Evolutionary conservation across 495 filamentous ascomycete genomes (phyloP).

Genomic region (Neurospora tetrasperma): DNA sequence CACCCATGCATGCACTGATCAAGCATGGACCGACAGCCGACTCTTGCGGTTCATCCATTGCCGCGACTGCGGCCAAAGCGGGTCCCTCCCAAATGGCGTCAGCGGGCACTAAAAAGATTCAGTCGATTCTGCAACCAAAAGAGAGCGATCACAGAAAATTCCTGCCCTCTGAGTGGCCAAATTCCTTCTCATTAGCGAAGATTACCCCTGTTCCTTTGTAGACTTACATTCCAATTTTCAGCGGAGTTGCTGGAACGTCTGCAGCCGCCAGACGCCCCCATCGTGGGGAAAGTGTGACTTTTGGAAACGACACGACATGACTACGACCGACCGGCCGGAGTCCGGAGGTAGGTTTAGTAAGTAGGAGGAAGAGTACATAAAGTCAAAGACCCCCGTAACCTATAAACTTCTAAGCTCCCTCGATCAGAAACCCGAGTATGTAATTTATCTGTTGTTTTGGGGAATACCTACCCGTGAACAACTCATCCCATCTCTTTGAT

Average conservation of each 20-base stretch:
- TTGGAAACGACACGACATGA: background rate
- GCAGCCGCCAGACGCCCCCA: background rate
- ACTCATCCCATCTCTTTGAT: background rate
- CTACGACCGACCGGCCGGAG: background rate
- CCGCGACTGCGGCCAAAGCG: slow-evolving; percentile 3
- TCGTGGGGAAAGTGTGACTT: background rate
- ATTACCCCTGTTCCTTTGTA: background rate
- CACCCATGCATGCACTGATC: background rate
- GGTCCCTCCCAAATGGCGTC: slow-evolving; percentile 17
- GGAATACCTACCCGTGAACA: background rate
- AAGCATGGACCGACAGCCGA: background rate
- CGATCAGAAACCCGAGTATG: background rate
- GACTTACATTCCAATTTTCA: background rate
- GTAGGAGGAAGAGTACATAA: background rate
- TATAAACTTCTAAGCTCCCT: background rate
- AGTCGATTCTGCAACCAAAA: background rate
- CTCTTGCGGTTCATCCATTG: background rate
- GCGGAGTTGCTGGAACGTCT: background rate
- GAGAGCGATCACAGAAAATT: background rate
- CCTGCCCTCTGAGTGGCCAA: background rate
- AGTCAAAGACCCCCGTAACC: background rate
- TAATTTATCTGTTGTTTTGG: background rate
- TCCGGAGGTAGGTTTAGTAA: background rate
- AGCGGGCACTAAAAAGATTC: slow-evolving; percentile 15
- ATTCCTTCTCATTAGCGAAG: background rate